Percentiles rank a stretch among this genome's conserved stretches.
Evolutionary conservation across 2,329 filamentous ascomycete genomes (phyloP).

Genomic region (Exophiala mesophila): DNA sequence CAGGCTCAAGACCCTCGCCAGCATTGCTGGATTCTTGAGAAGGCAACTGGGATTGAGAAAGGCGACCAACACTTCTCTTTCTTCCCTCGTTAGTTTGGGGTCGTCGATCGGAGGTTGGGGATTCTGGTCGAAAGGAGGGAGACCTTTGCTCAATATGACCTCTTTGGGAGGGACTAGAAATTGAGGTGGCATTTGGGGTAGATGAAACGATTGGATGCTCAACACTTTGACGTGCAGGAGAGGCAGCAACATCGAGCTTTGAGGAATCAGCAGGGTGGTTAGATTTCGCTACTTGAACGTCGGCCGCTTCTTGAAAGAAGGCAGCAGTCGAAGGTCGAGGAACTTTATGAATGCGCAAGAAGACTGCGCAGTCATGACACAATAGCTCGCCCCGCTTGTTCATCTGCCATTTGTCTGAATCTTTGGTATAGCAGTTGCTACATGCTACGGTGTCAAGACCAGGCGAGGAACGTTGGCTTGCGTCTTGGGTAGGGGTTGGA

Average conservation of each 20-base stretch:
- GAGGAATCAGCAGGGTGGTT: no score
- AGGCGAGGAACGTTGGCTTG: no score
- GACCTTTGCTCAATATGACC: conserved; percentile 7
- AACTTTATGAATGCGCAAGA: conserved; percentile 11
- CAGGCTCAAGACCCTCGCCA: no score
- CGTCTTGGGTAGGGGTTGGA: not conserved
- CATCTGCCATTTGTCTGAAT: conserved; percentile 8
- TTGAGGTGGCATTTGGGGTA: no score
- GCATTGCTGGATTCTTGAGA: conserved; percentile 12
- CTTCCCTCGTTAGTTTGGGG: conserved; percentile 20
- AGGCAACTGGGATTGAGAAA: conserved; percentile 19
- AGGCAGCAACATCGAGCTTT: no score
- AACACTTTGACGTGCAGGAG: no score
- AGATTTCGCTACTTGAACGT: no score
- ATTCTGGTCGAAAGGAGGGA: conserved; percentile 24
- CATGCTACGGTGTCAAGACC: conserved; percentile 3
- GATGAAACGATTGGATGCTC: no score
- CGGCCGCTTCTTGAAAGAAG: no score
- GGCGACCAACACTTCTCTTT: conserved; percentile 16
- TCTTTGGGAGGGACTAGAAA: no score
- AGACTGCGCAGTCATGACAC: conserved; percentile 11
- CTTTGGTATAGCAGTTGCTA: conserved; percentile 14
- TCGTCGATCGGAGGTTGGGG: conserved; percentile 12
- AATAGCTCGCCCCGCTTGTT: conserved; percentile 8
- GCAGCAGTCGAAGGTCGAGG: conserved; percentile 8